Evolutionary conservation across 345 rosid species (phyloP), one percentile per base, ranked within the genome.

Genomic region (Ailanthus altissimus): DNA sequence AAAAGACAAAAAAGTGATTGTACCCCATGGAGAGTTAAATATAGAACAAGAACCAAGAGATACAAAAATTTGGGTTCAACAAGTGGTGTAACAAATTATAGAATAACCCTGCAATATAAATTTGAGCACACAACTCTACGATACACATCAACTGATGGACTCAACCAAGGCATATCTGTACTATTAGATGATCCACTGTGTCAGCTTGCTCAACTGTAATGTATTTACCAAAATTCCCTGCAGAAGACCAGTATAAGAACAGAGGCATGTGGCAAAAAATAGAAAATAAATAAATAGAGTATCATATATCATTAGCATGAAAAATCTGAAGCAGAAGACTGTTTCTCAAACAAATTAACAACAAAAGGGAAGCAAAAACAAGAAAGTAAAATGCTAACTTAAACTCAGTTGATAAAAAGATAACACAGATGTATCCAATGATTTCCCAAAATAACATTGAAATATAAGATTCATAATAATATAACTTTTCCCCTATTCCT

Each of bases 81-180:
- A 13, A 59, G 9, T 73, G 54, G 64, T 23, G 67, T 42, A 75
- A 62, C 2, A 45, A 68, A 77, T 84, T 90, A 94, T 79, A 92
- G 91, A 85, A 94, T 94, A 81, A 94, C 96, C 83, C 92, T 89
- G 89, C 97, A 94, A 80, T 91, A 89, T 8, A 94, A 85, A 84
- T 90, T 92, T 89, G 91, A 81, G 74, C 77, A 77, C 74, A 86
- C 80, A 73, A 88, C 90, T 84, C 85, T 91, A 69, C 89, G 89
- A 73, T 81, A 84, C 67, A 87, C 84, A 67, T 86, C 90, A 83
- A 90, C 85, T 60, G 85, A 84, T 43, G 57, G 79, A 79, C 86
- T 84, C 70, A 82, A 85, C 97, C 92, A 89, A 86, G 84, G 85
- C 98, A 94, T 94, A 57, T 73, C 76, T 42, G 60, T 21, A 42